These are phyloP conservation scores for Usnea hakonensis DNA, from an alignment of 495 filamentous ascomycete species.

Conservation along the genomic window DNA sequence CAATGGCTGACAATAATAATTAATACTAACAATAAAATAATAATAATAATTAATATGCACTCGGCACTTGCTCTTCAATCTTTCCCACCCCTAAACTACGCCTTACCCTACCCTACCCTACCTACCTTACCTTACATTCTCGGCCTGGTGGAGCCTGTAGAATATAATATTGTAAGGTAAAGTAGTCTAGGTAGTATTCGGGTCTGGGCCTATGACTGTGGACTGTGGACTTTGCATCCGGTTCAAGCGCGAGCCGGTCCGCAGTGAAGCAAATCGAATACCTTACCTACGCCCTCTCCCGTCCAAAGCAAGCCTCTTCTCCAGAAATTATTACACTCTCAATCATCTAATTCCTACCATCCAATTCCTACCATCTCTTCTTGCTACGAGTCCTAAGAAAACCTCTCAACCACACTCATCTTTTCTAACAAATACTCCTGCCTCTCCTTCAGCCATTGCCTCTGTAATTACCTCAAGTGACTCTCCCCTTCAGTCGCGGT, in stretches of 20 bases:
- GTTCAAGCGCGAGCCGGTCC: slow-evolving; percentile 1
- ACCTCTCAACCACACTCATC: not conserved
- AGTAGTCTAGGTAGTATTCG: no score
- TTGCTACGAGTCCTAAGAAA: not conserved
- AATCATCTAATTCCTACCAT: not conserved
- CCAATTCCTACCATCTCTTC: no score
- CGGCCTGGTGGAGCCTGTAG: no score
- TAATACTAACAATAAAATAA: no score
- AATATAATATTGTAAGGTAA: no score
- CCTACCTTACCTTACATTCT: no score
- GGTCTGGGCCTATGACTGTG: not conserved
- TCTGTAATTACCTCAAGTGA: not conserved
- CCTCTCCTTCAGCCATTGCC: not conserved
- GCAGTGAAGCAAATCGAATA: slow-evolving; percentile 1
- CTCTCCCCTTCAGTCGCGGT: not conserved
- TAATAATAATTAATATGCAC: no score
- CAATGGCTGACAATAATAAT: no score
- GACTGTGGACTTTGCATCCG: not conserved
- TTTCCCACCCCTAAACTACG: no score
- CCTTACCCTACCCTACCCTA: no score
- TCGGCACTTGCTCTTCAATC: no score
- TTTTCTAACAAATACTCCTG: not conserved
- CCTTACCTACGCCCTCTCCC: not conserved
- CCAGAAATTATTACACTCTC: not conserved
- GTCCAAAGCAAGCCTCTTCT: not conserved